Evolutionary conservation across 2,329 filamentous ascomycete species (phyloP), one percentile per base, ranked within the genome.

Genomic region (Leptographium wingfieldii): DNA sequence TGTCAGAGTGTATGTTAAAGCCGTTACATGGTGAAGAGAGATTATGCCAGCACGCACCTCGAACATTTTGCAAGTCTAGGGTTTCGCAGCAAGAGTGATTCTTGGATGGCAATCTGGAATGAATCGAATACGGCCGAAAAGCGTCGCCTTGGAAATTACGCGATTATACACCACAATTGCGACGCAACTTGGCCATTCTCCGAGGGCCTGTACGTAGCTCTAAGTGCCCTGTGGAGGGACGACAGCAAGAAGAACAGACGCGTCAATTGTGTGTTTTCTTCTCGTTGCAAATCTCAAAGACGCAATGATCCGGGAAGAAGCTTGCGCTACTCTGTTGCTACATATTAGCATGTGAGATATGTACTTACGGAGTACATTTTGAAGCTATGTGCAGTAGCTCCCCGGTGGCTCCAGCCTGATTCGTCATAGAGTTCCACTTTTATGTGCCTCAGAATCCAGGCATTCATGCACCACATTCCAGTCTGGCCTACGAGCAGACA

Each of bases 21-120:
- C 35, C 3, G 31, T 31, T n/a, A 11, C 10, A 19, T 22, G 22
- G 29, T 16, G 22, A 14, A 52, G 29, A 56, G 35, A 43, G n/a
- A 31, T 51, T 29, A 22, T 11, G 6, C 29, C 29, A 29, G 11
- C 14, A 11, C 55, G 14, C 48, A 63, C 62, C 60, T 63, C 60
- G n/a, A 63, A 63, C 62, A 63, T 63, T 29, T 35, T 51, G 38
- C 3, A 25, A 48, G 19, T 11, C 46, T 3, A 10, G 5, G 46
- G 10, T 7, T 25, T 48, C 19, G 19, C n/a, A 48, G 3, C 10
- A 40, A 40, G 38, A 40, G 38, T 6, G 12, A 6, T 16, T 40
- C 14, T 40, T 14, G 5, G 33, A 35, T 10, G 33, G 33, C 33
- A 10, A 35, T 2, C 33, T 35, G 38, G 12, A 16, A 14, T 40